Evolutionary conservation across 2,329 filamentous ascomycete genomes (phyloP), one percentile per base, ranked within the genome.

Genomic region (Phialophora macrospora): DNA sequence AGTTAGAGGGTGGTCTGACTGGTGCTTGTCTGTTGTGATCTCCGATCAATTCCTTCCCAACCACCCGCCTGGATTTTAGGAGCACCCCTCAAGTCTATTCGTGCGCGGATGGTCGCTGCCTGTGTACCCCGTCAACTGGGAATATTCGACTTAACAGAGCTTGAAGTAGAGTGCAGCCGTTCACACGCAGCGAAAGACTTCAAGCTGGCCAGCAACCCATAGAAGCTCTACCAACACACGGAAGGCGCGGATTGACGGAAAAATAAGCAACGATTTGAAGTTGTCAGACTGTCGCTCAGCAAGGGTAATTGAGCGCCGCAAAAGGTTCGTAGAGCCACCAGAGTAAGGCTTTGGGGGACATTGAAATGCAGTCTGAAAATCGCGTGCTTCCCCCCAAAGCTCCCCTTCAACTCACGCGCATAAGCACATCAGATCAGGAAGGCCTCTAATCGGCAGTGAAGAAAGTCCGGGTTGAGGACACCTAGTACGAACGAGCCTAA

Each of bases 1-100:
- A 55, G 24, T 28, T 55, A 28, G 52, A 34, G 28, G 62, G 65
- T 68, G 66, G 66, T 65, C 66, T 68, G 66, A 68, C 63, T 64
- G 51, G 32, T 38, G 34, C 24, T 56, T 17, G 38, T 63, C 26
- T 41, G 55, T 55, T 60, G 51, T 17, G 34, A 32, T 44, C 55
- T 24, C 26, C 32, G 7, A 55, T 55, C 56, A 32, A n/a, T 17
- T n/a, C 14, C 38, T n/a, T 26, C 24, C 28, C 9, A 51, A 22
- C 51, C 44, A 30, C 44, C 34, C 64, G 59, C 26, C 60, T 24
- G 60, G 12, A 49, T 60, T 60, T 62, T 46, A 55, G 60, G 63
- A 60, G 55, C 24, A 46, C 64, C 60, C 60, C 30, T 59, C 34
- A 55, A 55, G 24, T 30, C 55, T 46, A 28, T 34, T 64, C 12